These are phyloP conservation scores for Microsporum audouinii DNA, from an alignment of 2,329 filamentous ascomycete genomes.

Conservation along the genomic window DNA sequence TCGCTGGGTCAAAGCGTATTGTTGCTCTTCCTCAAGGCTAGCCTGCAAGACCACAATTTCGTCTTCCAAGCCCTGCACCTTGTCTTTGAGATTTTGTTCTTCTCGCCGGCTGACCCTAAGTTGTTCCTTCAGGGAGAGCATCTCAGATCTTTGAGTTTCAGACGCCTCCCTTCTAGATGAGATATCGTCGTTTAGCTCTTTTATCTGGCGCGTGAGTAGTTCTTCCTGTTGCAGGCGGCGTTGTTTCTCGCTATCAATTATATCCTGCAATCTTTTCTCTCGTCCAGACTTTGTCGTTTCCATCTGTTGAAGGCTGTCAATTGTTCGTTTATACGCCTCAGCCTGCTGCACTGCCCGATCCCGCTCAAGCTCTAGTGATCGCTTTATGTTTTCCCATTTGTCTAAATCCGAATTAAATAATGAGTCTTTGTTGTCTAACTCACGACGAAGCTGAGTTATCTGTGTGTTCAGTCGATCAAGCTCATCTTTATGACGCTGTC, in stretches of 20 bases:
- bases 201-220: constrained; percentile 59
- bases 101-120: constrained; percentile 57
- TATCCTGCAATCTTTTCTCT: constrained; percentile 55
- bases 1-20: constrained; percentile 47
- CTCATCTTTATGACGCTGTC: constrained; percentile 43
- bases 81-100: constrained; percentile 51
- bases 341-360: constrained; percentile 57
- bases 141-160: constrained; percentile 54
- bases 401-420: constrained; percentile 60
- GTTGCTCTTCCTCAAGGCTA: constrained; percentile 53
- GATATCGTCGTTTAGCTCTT: constrained; percentile 61
- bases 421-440: constrained; percentile 58
- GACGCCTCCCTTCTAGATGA: constrained; percentile 54
- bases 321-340: constrained; percentile 55
- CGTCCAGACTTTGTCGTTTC: constrained; percentile 58
- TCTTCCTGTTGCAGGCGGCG: constrained; percentile 62
- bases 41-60: constrained; percentile 64
- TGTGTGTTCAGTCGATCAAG: constrained; percentile 46
- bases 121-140: constrained; percentile 56
- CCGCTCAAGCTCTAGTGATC: constrained; percentile 53
- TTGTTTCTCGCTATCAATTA: constrained; percentile 58
- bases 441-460: constrained; percentile 50
- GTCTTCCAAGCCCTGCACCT: constrained; percentile 57
- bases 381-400: constrained; percentile 58
- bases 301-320: constrained; percentile 56